Evolutionary conservation across 371 early-diverging fungal genomes (phyloP), one percentile per base, ranked within the genome.

Genomic region (Sanchytrium tribonematis): DNA sequence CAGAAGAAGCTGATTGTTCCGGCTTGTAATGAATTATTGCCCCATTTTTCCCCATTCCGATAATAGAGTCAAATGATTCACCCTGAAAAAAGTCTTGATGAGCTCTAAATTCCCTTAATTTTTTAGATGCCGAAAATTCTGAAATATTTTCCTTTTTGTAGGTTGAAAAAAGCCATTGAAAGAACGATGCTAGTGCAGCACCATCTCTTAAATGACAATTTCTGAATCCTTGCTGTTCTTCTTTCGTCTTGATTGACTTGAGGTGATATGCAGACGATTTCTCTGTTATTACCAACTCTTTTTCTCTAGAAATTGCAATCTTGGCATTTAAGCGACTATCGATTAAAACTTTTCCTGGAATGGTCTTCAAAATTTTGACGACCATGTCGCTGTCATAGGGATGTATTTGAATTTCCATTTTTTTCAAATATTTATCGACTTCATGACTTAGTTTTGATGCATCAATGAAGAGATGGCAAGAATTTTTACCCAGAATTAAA

Each of bases 11-110:
- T 2, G 80, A 89, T 69, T 82, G 82, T 69, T 85, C 82, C 17
- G 98, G 94, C 75, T 85, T 85, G 82, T 99, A 98, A 77, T 99
- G 99, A 74, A 98, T 95, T 73, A 98, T 92, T 31, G 98, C 96
- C 1, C 91, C 98, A 74, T 98, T 98, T 29, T 91, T 76, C 0
- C 98, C 98, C 1, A 88, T 87, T 0, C 89, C 86, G 0, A 94
- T 92, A 72, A 98, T 98, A 22, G 98, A 97, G 74, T 89, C 94
- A 74, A 98, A 99, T 66, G 92, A 91, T 27, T 92, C 85, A 0
- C 91, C 91, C 30, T 91, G 86, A 76, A 87, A 89, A 72, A 84
- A 77, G 29, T 75, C 74, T 72, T 86, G 84, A 71, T 82, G 74
- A 69, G 69, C 74, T 66, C 95, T 85, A 72, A 87, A 79, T 71